Evolutionary conservation across 2,329 filamentous ascomycete genomes (phyloP).

Genomic region (Sporothrix globosa): DNA sequence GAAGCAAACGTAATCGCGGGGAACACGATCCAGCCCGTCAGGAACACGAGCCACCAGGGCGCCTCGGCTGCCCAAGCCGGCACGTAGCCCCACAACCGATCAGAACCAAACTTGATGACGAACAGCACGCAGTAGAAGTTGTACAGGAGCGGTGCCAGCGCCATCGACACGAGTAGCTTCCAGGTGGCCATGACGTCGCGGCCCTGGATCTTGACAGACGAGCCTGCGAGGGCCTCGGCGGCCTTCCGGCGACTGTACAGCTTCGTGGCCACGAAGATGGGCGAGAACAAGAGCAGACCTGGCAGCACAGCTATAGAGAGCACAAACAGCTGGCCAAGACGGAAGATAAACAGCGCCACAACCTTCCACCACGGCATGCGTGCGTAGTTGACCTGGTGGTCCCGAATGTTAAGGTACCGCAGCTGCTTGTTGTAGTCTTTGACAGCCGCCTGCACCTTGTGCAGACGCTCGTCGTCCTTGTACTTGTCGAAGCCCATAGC

Average conservation of each 20-base stretch:
- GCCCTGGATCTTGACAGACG: slow-evolving; percentile 84
- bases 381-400: slow-evolving; percentile 93
- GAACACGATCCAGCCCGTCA: slow-evolving; percentile 78
- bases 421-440: slow-evolving; percentile 85
- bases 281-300: slow-evolving; percentile 82
- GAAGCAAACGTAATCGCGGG: slow-evolving; percentile 89
- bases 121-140: slow-evolving; percentile 77
- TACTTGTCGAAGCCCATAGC: slow-evolving; percentile 90
- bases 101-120: slow-evolving; percentile 76
- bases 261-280: slow-evolving; percentile 83
- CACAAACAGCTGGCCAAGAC: slow-evolving; percentile 74
- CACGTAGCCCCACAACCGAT: slow-evolving; percentile 80
- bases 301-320: slow-evolving; percentile 82
- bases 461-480: slow-evolving; percentile 85
- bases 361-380: slow-evolving; percentile 79
- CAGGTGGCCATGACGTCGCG: slow-evolving; percentile 91
- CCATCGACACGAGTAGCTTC: slow-evolving; percentile 88
- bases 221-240: slow-evolving; percentile 79
- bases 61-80: slow-evolving; percentile 65
- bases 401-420: slow-evolving; percentile 80
- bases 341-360: slow-evolving; percentile 75
- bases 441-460: slow-evolving; percentile 73
- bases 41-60: slow-evolving; percentile 70
- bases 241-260: slow-evolving; percentile 81
- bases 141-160: slow-evolving; percentile 79